These are phyloP conservation scores for Penicillium sp. DNA, from an alignment of 2,329 filamentous ascomycete genomes.

Conservation along the genomic window DNA sequence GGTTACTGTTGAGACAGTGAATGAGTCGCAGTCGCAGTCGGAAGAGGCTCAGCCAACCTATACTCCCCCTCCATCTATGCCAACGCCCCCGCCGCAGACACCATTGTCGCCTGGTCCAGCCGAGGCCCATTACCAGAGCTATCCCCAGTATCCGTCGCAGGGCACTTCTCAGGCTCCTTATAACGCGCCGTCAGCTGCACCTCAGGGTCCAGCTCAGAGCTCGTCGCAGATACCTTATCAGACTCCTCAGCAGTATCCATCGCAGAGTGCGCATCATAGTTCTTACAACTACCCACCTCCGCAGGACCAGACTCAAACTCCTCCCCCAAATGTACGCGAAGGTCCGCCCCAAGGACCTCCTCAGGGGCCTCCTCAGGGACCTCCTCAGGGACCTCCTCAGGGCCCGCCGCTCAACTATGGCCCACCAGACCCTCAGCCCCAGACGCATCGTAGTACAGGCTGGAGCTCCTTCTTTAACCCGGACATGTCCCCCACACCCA, in stretches of 20 bases:
- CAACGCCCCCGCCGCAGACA: not conserved
- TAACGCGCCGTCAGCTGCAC: too few relatives aligned
- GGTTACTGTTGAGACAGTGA: not conserved
- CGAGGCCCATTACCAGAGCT: too few relatives aligned
- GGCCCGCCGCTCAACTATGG: not conserved
- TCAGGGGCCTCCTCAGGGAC: not conserved
- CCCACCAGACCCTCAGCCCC: not conserved
- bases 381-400: not conserved
- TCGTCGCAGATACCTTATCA: not conserved
- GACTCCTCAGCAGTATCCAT: not conserved
- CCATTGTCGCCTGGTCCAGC: not conserved
- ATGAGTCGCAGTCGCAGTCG: not conserved
- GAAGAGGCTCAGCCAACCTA: too few relatives aligned
- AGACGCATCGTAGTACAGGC: not conserved
- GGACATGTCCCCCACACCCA: conserved; percentile 8
- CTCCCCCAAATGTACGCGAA: not conserved
- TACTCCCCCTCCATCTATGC: too few relatives aligned
- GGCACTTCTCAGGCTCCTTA: not conserved
- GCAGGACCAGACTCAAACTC: not conserved
- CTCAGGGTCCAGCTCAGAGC: not conserved
- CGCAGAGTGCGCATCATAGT: not conserved
- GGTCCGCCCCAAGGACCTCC: too few relatives aligned
- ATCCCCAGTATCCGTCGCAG: not conserved
- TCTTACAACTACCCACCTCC: not conserved
- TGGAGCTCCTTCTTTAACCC: conserved; percentile 8